Percentiles rank a stretch among this genome's conserved stretches.
Conservation (phyloP, 192 early-diverging fungal genomes). For the Haplosporangium gracile region DNA sequence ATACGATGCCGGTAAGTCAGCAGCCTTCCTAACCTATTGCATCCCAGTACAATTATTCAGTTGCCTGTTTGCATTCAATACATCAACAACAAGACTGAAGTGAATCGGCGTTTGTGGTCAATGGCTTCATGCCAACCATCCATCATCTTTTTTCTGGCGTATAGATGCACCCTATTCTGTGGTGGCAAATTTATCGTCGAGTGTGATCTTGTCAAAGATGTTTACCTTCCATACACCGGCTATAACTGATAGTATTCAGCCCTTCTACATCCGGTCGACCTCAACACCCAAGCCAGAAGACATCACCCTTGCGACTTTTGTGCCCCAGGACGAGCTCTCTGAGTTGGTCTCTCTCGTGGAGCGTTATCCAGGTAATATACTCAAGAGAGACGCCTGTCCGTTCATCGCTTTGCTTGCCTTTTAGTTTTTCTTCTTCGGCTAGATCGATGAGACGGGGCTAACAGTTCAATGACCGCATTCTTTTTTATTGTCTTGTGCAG, state of each 20-base stretch:
- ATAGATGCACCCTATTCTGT: constrained; percentile 46
- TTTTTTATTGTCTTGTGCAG: constrained; percentile 22
- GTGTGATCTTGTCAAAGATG: constrained; percentile 54
- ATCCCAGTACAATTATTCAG: no score
- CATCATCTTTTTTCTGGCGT: no score
- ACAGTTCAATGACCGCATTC: background rate
- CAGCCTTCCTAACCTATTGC: no score
- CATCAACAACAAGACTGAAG: no score
- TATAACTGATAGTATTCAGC: constrained; percentile 50
- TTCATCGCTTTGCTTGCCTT: background rate
- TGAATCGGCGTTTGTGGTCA: no score
- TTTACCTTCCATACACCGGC: constrained; percentile 50
- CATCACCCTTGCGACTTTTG: constrained; percentile 63
- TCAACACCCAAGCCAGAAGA: constrained; percentile 56
- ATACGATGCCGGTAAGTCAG: constrained; percentile 24
- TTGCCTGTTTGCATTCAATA: no score
- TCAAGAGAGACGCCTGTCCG: background rate
- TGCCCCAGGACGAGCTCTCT: constrained; percentile 59
- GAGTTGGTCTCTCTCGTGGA: constrained; percentile 62
- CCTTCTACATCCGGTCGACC: constrained; percentile 48
- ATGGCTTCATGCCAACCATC: no score
- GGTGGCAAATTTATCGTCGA: constrained; percentile 35
- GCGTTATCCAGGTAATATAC: constrained; percentile 62
- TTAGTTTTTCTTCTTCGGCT: constrained; percentile 8
- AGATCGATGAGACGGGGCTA: background rate